phyloP scores from a whole-genome alignment of 2,329 filamentous ascomycete genomes.

The Ascomycota sp. region DNA sequence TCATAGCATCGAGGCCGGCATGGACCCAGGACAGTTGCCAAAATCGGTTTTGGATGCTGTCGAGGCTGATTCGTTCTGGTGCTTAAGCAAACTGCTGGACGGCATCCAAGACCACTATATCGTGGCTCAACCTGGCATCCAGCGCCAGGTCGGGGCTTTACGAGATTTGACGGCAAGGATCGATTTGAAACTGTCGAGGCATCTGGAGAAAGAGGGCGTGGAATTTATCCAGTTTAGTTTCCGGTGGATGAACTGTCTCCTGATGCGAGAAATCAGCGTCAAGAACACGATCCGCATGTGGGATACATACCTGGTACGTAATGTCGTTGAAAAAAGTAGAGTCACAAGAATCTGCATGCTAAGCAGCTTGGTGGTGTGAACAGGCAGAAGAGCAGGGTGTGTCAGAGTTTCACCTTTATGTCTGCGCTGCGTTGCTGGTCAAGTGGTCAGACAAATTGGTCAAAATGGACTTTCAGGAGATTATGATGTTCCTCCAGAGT shows the following conservation, averaged over 20 bases:
- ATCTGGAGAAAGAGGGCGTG: conserved; percentile 75
- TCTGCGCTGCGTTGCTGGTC: conserved; percentile 91
- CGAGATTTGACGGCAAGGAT: conserved; percentile 83
- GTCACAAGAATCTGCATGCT: no score
- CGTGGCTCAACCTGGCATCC: conserved; percentile 89
- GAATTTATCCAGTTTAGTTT: conserved; percentile 99
- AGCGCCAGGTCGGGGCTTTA: conserved; percentile 74
- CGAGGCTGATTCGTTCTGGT: conserved; percentile 97
- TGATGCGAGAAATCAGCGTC: conserved; percentile 95
- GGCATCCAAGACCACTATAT: conserved; percentile 99
- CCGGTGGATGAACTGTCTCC: conserved; percentile 96
- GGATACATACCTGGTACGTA: conserved; percentile 91
- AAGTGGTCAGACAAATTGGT: conserved; percentile 94
- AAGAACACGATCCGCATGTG: conserved; percentile 97
- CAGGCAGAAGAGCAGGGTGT: conserved; percentile 98
- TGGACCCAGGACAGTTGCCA: conserved; percentile 91
- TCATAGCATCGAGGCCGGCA: conserved; percentile 73
- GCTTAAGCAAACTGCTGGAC: conserved; percentile 89
- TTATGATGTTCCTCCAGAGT: conserved; percentile 98
- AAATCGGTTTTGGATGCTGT: conserved; percentile 84
- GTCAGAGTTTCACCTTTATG: conserved; percentile 94
- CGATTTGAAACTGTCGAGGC: conserved; percentile 63
- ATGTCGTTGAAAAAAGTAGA: no score
- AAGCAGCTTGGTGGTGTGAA: no score
- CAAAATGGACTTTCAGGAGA: conserved; percentile 95